Base-by-base conservation (phyloP, 805 yeast species). In the Saccharomycopsis fodiens region DNA sequence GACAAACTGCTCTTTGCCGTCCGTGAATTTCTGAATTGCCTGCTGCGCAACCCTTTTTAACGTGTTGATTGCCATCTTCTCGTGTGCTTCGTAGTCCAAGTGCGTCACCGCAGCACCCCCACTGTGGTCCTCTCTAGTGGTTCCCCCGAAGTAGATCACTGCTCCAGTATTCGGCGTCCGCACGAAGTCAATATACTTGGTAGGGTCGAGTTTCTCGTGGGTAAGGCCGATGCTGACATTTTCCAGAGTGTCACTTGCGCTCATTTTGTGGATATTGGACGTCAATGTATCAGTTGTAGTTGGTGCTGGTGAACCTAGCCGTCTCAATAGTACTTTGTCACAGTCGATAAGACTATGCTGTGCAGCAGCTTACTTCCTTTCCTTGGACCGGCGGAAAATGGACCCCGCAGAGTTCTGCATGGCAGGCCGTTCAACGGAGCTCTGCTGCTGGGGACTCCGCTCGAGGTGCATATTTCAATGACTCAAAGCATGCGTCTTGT, bases 131-230 rank as follows among this genome's bases (percentile, higher is more conserved):
- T 70, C 69, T 45, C 78, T 58, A 5, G 79, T 74, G 8, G 70
- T 70, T 1, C 79, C 79, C 3, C 70, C 72, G 58, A 74, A 74
- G 38, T 64, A 60, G 3, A 73, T 66, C 3, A 72, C 63, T 0
- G 78, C 78, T 1, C 79, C 79, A 0, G 76, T 70, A 20, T 55
- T 47, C 2, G 68, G 66, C 15, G 62, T 51, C 45, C 65, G 65
- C n/a, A 68, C 76, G 56, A 68, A 72, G 3, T 63, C 57, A 7
- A 67, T 41, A 4, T 59, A 57, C 7, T 54, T 54, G 4, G 23
- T 32, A 1, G 57, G 21, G 8, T 52, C 41, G 15, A 66, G 47
- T 2, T 38, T 31, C 3, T 49, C 36, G 1, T 54, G 42, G 0
- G 67, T 63, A 2, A 65, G 44, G 22, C n/a, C 21, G 13, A 42